Conservation (phyloP, 139 green algal species). For the Chlorella sp. region DNA sequence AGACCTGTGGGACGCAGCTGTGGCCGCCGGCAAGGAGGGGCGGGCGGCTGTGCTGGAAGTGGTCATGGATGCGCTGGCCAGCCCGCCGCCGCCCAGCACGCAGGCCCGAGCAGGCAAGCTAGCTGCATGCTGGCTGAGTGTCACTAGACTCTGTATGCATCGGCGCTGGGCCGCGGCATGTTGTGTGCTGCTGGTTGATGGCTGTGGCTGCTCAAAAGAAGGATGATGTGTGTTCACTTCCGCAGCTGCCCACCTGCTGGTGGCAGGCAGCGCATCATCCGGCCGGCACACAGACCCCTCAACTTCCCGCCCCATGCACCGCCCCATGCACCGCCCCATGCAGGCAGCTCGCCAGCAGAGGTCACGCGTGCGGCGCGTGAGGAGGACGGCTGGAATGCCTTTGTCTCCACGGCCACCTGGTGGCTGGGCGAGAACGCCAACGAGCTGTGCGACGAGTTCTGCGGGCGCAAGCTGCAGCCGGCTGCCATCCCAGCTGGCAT, state of each 20-base stretch:
- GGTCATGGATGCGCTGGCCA: slow-evolving; percentile 49
- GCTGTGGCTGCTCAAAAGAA: too few relatives aligned
- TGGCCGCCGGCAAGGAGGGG: slow-evolving; percentile 36
- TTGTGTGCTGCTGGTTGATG: too few relatives aligned
- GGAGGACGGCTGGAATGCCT: slow-evolving; percentile 61
- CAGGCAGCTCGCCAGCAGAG: background rate
- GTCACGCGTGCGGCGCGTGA: slow-evolving; percentile 37
- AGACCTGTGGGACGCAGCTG: slow-evolving; percentile 53
- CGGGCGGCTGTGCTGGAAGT: slow-evolving; percentile 45
- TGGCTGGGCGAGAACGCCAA: slow-evolving; percentile 89
- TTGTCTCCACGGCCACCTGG: slow-evolving; percentile 57
- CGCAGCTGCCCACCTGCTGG: too few relatives aligned
- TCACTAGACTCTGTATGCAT: too few relatives aligned
- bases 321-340: too few relatives aligned
- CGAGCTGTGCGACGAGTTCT: slow-evolving; percentile 57
- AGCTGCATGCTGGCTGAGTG: too few relatives aligned
- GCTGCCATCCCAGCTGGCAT: background rate
- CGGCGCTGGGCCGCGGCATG: too few relatives aligned
- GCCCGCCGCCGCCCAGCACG: slow-evolving; percentile 41
- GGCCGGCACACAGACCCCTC: too few relatives aligned
- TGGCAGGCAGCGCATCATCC: too few relatives aligned
- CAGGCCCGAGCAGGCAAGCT: background rate
- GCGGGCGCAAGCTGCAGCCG: slow-evolving; percentile 20
- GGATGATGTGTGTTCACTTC: too few relatives aligned
- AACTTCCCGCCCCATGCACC: too few relatives aligned